Conservation (phyloP, 768 basidiomycete species). For the Suillus placidus region DNA sequence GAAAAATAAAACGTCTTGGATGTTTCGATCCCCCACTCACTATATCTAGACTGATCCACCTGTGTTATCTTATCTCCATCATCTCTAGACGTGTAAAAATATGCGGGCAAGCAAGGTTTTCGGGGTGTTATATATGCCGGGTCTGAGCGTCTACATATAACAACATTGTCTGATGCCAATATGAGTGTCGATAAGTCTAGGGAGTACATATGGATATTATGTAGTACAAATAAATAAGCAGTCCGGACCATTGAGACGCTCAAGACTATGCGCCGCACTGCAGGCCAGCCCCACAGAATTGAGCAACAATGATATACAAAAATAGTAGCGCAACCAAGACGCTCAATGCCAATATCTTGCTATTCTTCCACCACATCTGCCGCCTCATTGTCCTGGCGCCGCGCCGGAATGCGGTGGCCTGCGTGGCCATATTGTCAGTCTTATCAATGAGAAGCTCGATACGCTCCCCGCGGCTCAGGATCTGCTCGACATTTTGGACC, state of each 20-base stretch:
- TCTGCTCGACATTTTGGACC: constrained; percentile 98
- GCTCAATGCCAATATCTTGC: constrained; percentile 65
- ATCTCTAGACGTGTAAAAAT: background rate
- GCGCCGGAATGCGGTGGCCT: constrained; percentile 90
- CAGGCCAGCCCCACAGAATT: constrained; percentile 86
- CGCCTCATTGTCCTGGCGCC: constrained; percentile 83
- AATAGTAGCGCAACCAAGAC: constrained; percentile 73
- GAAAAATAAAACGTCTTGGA: background rate
- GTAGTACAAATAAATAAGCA: constrained; percentile 1
- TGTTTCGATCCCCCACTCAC: background rate
- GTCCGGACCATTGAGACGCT: background rate
- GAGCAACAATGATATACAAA: constrained; percentile 81
- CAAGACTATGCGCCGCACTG: constrained; percentile 49
- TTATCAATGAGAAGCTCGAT: constrained; percentile 97
- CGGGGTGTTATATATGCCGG: background rate
- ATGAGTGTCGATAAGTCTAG: constrained; percentile 1
- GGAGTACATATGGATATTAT: constrained; percentile 11
- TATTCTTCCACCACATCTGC: constrained; percentile 91
- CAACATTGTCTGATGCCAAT: background rate
- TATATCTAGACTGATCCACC: background rate
- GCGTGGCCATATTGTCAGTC: constrained; percentile 93
- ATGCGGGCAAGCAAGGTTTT: background rate
- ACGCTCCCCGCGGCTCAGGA: constrained; percentile 90
- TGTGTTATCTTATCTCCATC: background rate
- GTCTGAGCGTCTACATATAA: background rate